Base-by-base conservation (phyloP, 805 yeast species). In the Candida nemodendra region DNA sequence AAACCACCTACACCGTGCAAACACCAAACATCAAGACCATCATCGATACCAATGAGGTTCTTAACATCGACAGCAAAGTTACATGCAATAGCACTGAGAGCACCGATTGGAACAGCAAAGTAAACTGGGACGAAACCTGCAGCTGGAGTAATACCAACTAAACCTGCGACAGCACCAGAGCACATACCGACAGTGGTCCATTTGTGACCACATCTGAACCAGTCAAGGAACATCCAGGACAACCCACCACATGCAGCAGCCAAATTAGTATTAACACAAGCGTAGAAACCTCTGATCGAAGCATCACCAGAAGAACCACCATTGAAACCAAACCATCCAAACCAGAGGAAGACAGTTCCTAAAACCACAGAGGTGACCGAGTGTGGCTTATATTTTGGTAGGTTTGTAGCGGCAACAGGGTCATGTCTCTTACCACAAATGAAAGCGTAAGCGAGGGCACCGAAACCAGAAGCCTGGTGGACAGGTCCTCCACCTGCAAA, bases 401-500 rank as follows among this genome's bases (percentile, higher is more conserved):
- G 72, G 48, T 79, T 78, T 36, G 74, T 73, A 29, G 71, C 69
- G 21, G 89, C 72, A 39, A 79, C 72, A 31, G 86, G 86, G 61
- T 88, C 96, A 55, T 79, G 79, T 73, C 99, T 85, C 72, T 83
- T 87, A 68, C 99, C 99, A 59, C 91, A 76, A 46, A 87, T 69
- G 38, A 93, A 73, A 19, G 99, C 95, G 62, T 91, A 91, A 41
- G 96, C 91, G 48, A 93, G 72, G 35, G 97, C 98, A 61, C 95
- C 95, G 51, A 81, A 85, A 52, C 99, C 99, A 25, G 96, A 85
- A 53, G 89, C 69, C 69, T 86, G 87, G 69, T 93, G 99, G 44
- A 93, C 98, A 45, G 98, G 96, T 47, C 96, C 96, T 59, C 98
- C 98, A 59, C 99, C 99, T 16, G 99, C 99, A 59, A 86, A 93